Base-by-base conservation (phyloP, 2,329 filamentous ascomycete species). In the Macrophomina pseudophaseolina region DNA sequence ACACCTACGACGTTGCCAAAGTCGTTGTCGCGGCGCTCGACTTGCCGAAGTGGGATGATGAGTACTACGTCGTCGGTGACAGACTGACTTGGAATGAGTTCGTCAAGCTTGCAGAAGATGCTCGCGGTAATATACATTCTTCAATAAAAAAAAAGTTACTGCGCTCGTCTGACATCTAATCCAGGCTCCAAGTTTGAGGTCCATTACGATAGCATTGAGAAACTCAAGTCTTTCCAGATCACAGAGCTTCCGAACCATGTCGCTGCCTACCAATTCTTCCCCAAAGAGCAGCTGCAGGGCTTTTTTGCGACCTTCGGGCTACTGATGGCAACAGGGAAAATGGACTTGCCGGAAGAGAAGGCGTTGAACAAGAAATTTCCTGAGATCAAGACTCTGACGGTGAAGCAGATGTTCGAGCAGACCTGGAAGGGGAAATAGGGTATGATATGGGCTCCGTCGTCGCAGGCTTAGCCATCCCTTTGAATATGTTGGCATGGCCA, bases 1-100 rank as follows among this genome's bases (percentile, higher is more conserved):
- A 86, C 70, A 83, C 80, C 0, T 74, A 73, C 6, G 85, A 87
- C 70, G 74, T 87, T 42, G 84, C 80, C 3, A 78, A 72, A 40
- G 85, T 83, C 65, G 76, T 85, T 4, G 79, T 77, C 9, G 77
- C 76, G 3, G 66, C 77, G 3, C 70, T 86, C 12, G 77, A 79
- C 16, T 68, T 81, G 32, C 70, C 78, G 4, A 75, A 75, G 30
- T 86, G 85, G 84, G 79, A 81, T 2, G 74, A 77, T 32, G 71
- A 74, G 9, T 71, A 68, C 42, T 58, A 51, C 35, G 59, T 76
- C 3, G 32, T 32, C 1, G 71, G 68, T 8, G 70, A 72, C 23
- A 68, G 40, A 16, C 65, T 68, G 49, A 65, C 66, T 4, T 71
- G 58, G 64, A 70, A 71, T 12, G 66, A 71, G 35, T 35, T 72